These are phyloP conservation scores for Musa troglodytarum DNA, from an alignment of 176 grass and related monocot species.

Conservation along the genomic window DNA sequence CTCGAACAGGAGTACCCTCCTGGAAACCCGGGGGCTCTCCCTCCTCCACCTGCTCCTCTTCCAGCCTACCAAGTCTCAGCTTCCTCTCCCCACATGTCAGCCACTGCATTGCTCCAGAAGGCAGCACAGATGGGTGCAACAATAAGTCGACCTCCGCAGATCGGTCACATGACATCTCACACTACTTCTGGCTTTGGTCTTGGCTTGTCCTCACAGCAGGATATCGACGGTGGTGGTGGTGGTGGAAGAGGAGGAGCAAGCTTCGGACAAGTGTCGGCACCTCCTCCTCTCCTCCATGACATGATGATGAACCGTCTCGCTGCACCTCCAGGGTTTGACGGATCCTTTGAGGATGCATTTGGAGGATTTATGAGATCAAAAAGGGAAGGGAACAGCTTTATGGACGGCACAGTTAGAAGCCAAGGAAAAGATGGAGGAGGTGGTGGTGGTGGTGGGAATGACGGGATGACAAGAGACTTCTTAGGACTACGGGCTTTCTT, in stretches of 20 bases:
- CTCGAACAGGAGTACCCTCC: background rate
- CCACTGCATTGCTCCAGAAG: slow-evolving; percentile 92
- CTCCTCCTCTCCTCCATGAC: slow-evolving; percentile 19
- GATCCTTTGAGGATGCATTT: slow-evolving; percentile 1
- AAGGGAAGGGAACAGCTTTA: background rate
- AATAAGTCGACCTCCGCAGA: slow-evolving; percentile 48
- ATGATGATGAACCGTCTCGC: slow-evolving; percentile 25
- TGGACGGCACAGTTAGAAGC: slow-evolving; percentile 16
- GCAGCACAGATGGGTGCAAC: slow-evolving; percentile 94
- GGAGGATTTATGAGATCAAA: slow-evolving; percentile 12
- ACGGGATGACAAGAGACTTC: slow-evolving; percentile 82
- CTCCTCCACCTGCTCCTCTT: background rate
- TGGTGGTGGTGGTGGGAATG: background rate
- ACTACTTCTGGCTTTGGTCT: slow-evolving; percentile 25
- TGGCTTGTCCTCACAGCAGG: slow-evolving; percentile 18
- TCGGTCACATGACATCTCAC: slow-evolving; percentile 61
- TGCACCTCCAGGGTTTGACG: slow-evolving; percentile 7
- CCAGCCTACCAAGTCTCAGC: slow-evolving; percentile 7
- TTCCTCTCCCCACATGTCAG: slow-evolving; percentile 73
- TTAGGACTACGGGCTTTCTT: slow-evolving; percentile 65
- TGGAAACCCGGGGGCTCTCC: slow-evolving; percentile 4
- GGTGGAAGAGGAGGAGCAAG: slow-evolving; percentile 2
- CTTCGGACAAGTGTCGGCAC: slow-evolving; percentile 17
- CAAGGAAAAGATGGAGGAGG: slow-evolving; percentile 32
- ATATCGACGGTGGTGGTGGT: background rate